Base-by-base conservation (phyloP, 192 early-diverging fungal genomes). In the Rhizophagus sp. region DNA sequence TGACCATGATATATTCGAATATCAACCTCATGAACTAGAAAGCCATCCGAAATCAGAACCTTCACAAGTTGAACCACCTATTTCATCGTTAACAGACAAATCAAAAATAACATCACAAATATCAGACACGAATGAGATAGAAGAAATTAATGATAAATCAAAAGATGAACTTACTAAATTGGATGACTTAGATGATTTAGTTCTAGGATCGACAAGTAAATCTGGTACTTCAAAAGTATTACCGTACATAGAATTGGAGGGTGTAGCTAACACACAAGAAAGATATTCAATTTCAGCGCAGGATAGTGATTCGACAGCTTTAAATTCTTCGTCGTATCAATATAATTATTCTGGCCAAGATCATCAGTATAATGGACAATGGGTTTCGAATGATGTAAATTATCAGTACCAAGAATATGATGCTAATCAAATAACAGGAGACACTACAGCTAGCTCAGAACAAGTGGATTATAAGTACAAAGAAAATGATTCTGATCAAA, bases 1-100 rank as follows among this genome's bases (percentile, higher is more conserved):
- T 57, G 49, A 74, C 27, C n/a, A 36, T 12, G 73, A 74, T 74
- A 41, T 73, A 57, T 74, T 74, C 61, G 47, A 74, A 74, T 33
- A 74, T 57, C 25, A 39, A 61, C 30, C 73, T 19, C 47, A 25
- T 8, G 47, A 39, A 15, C 27, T 74, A 61, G 25, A 49, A 22
- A 25, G 27, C 11, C 24, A 25, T 4, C 49, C 3, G 15, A 33
- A 49, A 30, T 15, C 47, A 62, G 25, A 74, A 62, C 13, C 9
- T 22, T 19, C 73, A 61, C 19, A 49, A 22, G 24, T 36, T 25
- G 73, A 19, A 25, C 13, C n/a, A 74, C 6, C 15, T 27, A 27
- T 24, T 33, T 17, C 12, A 49, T 52, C 24, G 49, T 17, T 67
- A 25, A 10, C 4, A 34, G 30, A 62, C 36, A 3, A 62, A 1